A percentile compares a stretch with the other conserved stretches of the same genome.
Conservation (phyloP, 2,329 filamentous ascomycete genomes). For the Anisogramma anomala region DNA sequence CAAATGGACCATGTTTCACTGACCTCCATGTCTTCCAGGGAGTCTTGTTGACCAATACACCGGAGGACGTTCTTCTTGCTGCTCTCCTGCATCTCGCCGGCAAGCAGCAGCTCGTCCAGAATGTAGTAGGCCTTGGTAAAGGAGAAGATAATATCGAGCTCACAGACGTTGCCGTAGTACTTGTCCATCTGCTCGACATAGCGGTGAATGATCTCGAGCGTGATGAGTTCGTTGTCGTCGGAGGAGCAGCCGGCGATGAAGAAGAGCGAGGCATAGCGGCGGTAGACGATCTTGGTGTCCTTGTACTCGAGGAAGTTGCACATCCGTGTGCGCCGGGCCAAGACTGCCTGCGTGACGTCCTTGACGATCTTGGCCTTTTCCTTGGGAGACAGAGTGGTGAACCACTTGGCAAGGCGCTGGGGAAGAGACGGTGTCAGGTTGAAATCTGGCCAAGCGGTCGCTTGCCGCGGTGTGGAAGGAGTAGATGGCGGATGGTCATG, state of each 20-base stretch:
- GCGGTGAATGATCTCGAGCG: conserved; percentile 95
- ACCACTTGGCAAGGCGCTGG: conserved; percentile 98
- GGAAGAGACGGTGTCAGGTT: conserved; percentile 14
- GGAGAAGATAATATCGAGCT: conserved; percentile 99
- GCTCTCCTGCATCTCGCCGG: conserved; percentile 95
- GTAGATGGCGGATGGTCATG: conserved; percentile 17
- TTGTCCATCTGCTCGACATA: conserved; percentile 99
- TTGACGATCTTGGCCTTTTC: conserved; percentile 99
- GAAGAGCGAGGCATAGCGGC: conserved; percentile 95
- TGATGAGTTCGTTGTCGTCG: conserved; percentile 97
- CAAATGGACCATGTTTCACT: conserved; percentile 30
- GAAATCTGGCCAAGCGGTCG: not conserved
- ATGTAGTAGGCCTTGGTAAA: conserved; percentile 99
- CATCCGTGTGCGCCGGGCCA: conserved; percentile 93
- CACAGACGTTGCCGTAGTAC: conserved; percentile 99
- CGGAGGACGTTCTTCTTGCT: conserved; percentile 98
- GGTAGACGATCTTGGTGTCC: conserved; percentile 98
- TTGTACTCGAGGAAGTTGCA: conserved; percentile 99
- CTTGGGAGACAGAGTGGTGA: conserved; percentile 91
- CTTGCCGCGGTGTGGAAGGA: not conserved
- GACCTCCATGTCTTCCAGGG: conserved; percentile 98
- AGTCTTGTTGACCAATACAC: conserved; percentile 95
- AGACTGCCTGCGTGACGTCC: conserved; percentile 94
- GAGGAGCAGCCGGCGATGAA: conserved; percentile 96
- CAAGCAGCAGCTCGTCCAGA: conserved; percentile 86